These are phyloP conservation scores for Drechmeria coniospora DNA, from an alignment of 2,329 filamentous ascomycete species.

Conservation along the genomic window DNA sequence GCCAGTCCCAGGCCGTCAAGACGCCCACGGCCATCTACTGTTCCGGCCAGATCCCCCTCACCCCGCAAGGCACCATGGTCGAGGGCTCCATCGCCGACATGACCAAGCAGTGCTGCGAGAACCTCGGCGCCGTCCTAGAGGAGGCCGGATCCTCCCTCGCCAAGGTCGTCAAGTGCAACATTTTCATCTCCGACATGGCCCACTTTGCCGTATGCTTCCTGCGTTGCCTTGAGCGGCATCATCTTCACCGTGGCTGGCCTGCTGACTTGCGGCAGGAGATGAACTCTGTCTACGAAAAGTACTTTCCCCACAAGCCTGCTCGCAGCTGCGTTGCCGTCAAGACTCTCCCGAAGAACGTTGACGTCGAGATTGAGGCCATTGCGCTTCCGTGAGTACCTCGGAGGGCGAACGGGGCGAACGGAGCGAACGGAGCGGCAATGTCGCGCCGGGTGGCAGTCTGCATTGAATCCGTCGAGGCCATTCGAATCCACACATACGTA, in stretches of 20 bases:
- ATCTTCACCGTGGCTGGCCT: conserved; percentile 1
- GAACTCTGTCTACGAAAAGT: conserved; percentile 75
- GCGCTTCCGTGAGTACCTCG: conserved; percentile 49
- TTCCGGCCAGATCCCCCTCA: conserved; percentile 59
- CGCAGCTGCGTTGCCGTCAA: conserved; percentile 83
- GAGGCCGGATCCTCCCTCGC: conserved; percentile 65
- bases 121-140: conserved; percentile 69
- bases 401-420: no score
- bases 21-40: conserved; percentile 50
- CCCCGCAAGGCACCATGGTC: conserved; percentile 37
- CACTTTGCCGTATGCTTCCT: conserved; percentile 49
- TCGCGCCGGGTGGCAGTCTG: no score
- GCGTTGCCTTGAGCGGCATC: neutral
- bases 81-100: conserved; percentile 48
- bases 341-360: conserved; percentile 70
- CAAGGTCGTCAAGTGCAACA: conserved; percentile 79
- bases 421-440: no score
- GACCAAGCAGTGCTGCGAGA: conserved; percentile 51
- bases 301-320: conserved; percentile 73
- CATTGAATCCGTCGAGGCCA: no score
- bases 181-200: conserved; percentile 85
- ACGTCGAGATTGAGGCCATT: conserved; percentile 84
- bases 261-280: conserved; percentile 35
- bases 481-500: no score
- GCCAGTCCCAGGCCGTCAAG: conserved; percentile 53